Evolutionary conservation across 164 flowering plant genomes (phyloP).

Genomic region (Dillenia turbinata): DNA sequence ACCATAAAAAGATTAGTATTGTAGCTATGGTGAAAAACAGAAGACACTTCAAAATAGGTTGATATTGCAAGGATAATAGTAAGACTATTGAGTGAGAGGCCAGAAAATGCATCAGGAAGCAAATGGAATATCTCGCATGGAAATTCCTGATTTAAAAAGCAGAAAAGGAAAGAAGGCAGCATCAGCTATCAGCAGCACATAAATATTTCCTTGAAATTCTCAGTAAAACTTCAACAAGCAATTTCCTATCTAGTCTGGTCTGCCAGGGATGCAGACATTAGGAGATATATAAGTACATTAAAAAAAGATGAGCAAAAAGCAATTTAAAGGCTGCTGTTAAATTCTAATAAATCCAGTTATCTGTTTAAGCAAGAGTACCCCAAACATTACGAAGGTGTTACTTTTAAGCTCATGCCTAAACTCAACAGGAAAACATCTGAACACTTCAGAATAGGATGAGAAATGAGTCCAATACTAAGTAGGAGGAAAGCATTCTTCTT

Average conservation of each 20-base stretch:
- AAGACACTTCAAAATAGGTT: conserved; percentile 89
- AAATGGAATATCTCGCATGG: background rate
- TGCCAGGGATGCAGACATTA: conserved; percentile 8
- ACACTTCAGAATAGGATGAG: no score
- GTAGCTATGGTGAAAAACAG: conserved; percentile 45
- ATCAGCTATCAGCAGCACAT: conserved; percentile 5
- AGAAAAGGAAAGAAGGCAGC: background rate
- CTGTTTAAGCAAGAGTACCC: no score
- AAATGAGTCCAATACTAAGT: no score
- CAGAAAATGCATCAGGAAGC: conserved; percentile 35
- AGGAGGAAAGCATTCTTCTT: no score
- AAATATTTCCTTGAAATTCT: conserved; percentile 95
- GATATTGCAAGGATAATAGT: conserved; percentile 92
- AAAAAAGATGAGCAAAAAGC: no score
- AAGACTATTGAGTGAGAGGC: conserved; percentile 76
- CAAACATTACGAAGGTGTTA: no score
- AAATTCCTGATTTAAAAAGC: background rate
- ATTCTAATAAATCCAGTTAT: no score
- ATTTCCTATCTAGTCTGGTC: conserved; percentile 89
- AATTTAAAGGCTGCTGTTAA: no score
- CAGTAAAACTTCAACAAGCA: conserved; percentile 82
- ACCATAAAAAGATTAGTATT: no score
- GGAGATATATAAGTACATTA: no score
- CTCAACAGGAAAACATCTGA: no score
- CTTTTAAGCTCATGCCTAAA: no score